These are phyloP conservation scores for Orbilia brochopaga DNA, from an alignment of 2,329 filamentous ascomycete genomes.

Conservation along the genomic window DNA sequence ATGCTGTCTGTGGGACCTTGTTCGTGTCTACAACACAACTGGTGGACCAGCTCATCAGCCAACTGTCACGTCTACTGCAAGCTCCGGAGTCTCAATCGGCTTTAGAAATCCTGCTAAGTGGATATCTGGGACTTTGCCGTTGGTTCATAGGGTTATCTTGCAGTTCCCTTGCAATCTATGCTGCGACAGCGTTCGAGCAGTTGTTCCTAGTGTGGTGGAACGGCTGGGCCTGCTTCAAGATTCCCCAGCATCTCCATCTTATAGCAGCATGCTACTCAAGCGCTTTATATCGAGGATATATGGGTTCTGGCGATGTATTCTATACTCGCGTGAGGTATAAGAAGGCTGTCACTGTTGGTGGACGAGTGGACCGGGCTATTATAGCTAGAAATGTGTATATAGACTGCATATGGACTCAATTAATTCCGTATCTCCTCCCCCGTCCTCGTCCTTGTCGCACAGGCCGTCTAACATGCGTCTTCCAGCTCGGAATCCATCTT, in stretches of 20 bases:
- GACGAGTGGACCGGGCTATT: background rate
- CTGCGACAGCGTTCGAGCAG: too few relatives aligned
- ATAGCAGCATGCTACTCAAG: background rate
- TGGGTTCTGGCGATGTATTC: background rate
- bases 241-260: background rate
- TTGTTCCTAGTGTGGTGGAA: background rate
- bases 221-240: background rate
- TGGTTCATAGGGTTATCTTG: too few relatives aligned
- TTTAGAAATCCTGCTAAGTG: too few relatives aligned
- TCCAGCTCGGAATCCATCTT: background rate
- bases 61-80: too few relatives aligned
- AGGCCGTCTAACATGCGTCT: background rate
- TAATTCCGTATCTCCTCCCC: slow-evolving; percentile 13
- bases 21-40: too few relatives aligned
- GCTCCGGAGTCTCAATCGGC: too few relatives aligned
- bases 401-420: slow-evolving; percentile 10
- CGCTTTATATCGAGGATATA: background rate
- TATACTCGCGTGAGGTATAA: too few relatives aligned
- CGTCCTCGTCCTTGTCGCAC: background rate
- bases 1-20: too few relatives aligned
- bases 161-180: too few relatives aligned
- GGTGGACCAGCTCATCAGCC: too few relatives aligned
- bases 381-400: slow-evolving; percentile 13
- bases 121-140: too few relatives aligned
- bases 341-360: too few relatives aligned